These are phyloP conservation scores for Ehretia macrophylla DNA, from an alignment of 257 asterid species.

Conservation along the genomic window DNA sequence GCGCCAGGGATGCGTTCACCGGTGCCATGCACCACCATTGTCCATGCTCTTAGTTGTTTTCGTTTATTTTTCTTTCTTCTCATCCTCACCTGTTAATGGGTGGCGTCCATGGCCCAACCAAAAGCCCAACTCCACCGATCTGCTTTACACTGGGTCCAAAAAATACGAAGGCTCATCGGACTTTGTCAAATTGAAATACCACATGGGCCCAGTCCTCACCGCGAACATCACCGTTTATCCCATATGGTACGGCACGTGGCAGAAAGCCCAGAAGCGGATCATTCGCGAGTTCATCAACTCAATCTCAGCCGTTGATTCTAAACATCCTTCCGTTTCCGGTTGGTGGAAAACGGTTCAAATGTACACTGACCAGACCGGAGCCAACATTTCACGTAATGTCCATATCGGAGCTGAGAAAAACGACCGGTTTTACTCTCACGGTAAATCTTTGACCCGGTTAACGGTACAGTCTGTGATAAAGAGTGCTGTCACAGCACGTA, in stretches of 20 bases:
- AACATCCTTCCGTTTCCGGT: constrained; percentile 59
- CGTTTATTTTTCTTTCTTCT: constrained; percentile 1
- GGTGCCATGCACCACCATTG: constrained; percentile 4
- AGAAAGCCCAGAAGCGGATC: constrained; percentile 56
- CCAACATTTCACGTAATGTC: constrained; percentile 52
- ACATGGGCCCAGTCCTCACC: constrained; percentile 91
- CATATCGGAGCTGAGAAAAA: constrained; percentile 58
- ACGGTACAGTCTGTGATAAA: constrained; percentile 67
- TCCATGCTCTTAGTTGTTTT: background rate
- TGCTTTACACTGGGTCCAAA: constrained; percentile 55
- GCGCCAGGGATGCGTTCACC: background rate
- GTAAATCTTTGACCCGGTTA: constrained; percentile 63
- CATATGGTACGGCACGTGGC: constrained; percentile 89
- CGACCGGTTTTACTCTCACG: constrained; percentile 62
- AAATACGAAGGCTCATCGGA: constrained; percentile 88
- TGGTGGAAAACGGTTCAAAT: constrained; percentile 86
- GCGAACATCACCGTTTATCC: constrained; percentile 73
- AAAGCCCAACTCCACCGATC: constrained; percentile 44
- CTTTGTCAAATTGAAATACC: constrained; percentile 66
- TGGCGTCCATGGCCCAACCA: constrained; percentile 84
- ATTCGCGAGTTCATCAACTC: constrained; percentile 86
- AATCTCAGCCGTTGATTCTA: constrained; percentile 52
- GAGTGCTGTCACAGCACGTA: constrained; percentile 52
- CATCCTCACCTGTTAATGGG: constrained; percentile 11
- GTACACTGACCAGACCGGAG: constrained; percentile 76